Evolutionary conservation across 2,329 filamentous ascomycete genomes (phyloP), one percentile per base, ranked within the genome.

Genomic region (Colletotrichum lupini): DNA sequence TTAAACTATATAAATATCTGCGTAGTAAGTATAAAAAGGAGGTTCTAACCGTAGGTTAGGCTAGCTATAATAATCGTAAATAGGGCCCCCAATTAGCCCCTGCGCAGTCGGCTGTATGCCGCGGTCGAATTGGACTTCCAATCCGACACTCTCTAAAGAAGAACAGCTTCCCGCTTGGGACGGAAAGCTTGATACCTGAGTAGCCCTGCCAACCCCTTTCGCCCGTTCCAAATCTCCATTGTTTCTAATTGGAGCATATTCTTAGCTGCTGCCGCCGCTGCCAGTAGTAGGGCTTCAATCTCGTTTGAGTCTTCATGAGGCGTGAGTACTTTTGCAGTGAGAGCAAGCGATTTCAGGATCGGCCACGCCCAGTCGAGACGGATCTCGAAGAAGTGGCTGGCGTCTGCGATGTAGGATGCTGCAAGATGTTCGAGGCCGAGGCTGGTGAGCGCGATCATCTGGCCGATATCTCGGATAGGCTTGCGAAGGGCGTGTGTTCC

Each of bases 141-240:
- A n/a, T n/a, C n/a, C n/a, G n/a, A n/a, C n/a, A n/a, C 75, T 77
- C 77, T 77, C 79, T 77, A 79, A 49, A 70, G 75, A 67, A 81
- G 77, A 11, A 58, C 76, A 67, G 78, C 78, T 69, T 72, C 53
- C 49, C 52, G 59, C 55, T 12, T 49, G 24, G 65, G 30, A 19
- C 57, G 53, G 28, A 67, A 55, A 62, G 67, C 46, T 74, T 79
- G 76, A 58, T 81, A 82, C 66, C 74, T 72, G 72, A 82, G 82
- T 67, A 82, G 77, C 67, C 73, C 74, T 55, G 81, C 79, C 58
- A 80, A 66, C 4, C 80, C 78, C 75, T 79, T 77, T 77, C 72
- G 58, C 75, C 78, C 81, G 76, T 81, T 81, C 80, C 79, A 82
- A 62, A 82, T 80, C 74, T 82, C 79, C 79, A 82, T 80, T 66